phyloP scores from a whole-genome alignment of 352 stramenopile species.

The Phytophthora pseudosyringae region DNA sequence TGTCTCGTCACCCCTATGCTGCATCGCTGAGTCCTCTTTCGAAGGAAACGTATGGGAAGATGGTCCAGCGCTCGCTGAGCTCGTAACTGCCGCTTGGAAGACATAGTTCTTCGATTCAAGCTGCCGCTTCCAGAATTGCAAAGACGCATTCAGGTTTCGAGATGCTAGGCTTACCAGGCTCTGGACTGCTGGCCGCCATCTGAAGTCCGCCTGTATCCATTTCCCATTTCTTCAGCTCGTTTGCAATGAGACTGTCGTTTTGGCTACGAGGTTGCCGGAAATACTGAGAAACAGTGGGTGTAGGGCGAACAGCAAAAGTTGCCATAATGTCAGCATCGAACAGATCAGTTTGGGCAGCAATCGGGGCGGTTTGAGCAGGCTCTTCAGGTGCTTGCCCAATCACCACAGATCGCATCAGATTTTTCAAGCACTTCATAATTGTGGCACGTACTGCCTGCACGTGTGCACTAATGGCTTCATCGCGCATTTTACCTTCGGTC shows the following conservation, averaged over 20 bases:
- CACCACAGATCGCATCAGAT: not conserved
- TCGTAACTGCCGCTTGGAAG: too few species aligned
- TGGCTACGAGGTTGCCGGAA: not conserved
- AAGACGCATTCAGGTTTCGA: conserved; percentile 1
- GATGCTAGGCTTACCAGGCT: not conserved
- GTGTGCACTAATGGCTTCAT: not conserved
- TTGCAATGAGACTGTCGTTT: not conserved
- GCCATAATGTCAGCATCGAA: not conserved
- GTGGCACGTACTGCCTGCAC: not conserved
- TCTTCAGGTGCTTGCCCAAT: not conserved
- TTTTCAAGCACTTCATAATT: not conserved
- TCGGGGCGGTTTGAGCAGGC: not conserved
- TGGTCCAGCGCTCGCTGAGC: too few species aligned
- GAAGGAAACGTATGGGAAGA: too few species aligned
- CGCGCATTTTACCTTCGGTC: conserved; percentile 3
- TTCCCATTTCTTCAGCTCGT: not conserved
- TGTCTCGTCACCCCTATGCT: too few species aligned
- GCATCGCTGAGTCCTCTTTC: too few species aligned
- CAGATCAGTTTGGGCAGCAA: not conserved
- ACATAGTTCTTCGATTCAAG: not conserved
- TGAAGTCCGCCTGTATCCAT: not conserved
- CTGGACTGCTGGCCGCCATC: not conserved
- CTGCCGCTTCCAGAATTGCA: conserved; percentile 2
- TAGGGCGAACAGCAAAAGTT: not conserved
- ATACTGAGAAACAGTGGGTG: not conserved